Evolutionary conservation across 2,329 filamentous ascomycete species (phyloP), one percentile per base, ranked within the genome.

Genomic region (Biscogniauxia marginata): DNA sequence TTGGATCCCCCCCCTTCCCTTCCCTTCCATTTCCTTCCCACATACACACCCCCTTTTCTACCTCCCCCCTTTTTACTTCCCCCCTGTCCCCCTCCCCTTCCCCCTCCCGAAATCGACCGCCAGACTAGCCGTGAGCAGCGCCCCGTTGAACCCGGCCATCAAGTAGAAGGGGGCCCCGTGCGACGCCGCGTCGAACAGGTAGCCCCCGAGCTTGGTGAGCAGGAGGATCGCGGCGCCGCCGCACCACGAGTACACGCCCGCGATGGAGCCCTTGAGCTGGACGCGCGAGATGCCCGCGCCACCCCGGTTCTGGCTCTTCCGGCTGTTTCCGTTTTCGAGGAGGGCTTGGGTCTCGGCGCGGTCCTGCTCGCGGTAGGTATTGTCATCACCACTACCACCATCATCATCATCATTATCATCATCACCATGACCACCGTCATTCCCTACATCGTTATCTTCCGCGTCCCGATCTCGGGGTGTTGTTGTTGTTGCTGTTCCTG

Each of bases 171-270:
- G 95, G 9, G 90, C 89, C 0, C 90, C 89, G 2, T 81, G 81
- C 1, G 87, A 87, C 52, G 86, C 77, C 19, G 74, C 79, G 71
- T 99, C 95, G 68, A 98, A 99, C 49, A 97, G 74, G 39, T 85
- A 84, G 0, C 95, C 95, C 11, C 95, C 95, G 3, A 95, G 73
- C 74, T 99, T 99, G 0, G 95, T 98, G 16, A 99, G 81, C 4
- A 98, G 74, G 53, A 99, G 73, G 52, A 99, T 99, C 0, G 93
- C 95, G 0, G 86, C 89, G 13, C 93, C 95, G 9, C 95, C 95
- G 54, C 89, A 92, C 60, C 96, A 84, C 52, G 90, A 96, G 73
- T 99, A 99, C 1, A 97, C 88, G 2, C 95, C 95, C 0, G 95
- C 93, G 63, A 99, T 95, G 13, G 91, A 93, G 11, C 95, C 95